Evolutionary conservation across 768 basidiomycete species (phyloP).

Genomic region (Trametes maxima): DNA sequence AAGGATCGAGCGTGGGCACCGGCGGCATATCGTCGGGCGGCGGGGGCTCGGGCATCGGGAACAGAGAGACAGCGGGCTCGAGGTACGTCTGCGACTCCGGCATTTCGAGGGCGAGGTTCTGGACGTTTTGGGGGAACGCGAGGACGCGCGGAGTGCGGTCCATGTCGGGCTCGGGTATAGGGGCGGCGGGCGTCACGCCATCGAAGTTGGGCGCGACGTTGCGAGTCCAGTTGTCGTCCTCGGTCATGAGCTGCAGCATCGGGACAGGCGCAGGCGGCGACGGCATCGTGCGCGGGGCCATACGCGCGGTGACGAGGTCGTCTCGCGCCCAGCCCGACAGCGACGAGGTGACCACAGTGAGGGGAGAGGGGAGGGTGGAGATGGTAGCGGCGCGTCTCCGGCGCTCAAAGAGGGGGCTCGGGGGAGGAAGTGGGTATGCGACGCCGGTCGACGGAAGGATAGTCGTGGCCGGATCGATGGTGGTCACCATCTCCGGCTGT

Average conservation of each 20-base stretch:
- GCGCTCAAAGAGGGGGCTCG: conserved; percentile 26
- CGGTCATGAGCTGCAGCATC: background rate
- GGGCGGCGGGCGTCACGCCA: background rate
- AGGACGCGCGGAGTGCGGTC: conserved; percentile 28
- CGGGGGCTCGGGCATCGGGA: background rate
- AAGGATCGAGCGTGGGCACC: background rate
- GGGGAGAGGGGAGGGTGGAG: conserved; percentile 32
- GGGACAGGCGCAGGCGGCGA: background rate
- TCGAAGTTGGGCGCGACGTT: background rate
- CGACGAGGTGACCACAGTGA: conserved; percentile 41
- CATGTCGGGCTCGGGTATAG: conserved; percentile 24
- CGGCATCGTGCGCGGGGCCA: conserved; percentile 3
- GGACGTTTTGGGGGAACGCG: conserved; percentile 25
- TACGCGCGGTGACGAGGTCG: conserved; percentile 16
- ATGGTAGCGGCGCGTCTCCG: conserved; percentile 30
- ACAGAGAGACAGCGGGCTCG: background rate
- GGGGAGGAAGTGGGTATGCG: conserved; percentile 1
- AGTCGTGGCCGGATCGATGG: conserved; percentile 1
- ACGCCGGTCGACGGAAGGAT: background rate
- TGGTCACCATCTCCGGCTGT: background rate
- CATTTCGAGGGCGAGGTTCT: background rate
- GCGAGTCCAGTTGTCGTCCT: conserved; percentile 2
- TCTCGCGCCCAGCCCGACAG: conserved; percentile 27
- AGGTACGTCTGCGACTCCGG: background rate
- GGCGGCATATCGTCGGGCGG: background rate